Base-by-base conservation (phyloP, 768 basidiomycete genomes). In the Tulasnella sp. region DNA sequence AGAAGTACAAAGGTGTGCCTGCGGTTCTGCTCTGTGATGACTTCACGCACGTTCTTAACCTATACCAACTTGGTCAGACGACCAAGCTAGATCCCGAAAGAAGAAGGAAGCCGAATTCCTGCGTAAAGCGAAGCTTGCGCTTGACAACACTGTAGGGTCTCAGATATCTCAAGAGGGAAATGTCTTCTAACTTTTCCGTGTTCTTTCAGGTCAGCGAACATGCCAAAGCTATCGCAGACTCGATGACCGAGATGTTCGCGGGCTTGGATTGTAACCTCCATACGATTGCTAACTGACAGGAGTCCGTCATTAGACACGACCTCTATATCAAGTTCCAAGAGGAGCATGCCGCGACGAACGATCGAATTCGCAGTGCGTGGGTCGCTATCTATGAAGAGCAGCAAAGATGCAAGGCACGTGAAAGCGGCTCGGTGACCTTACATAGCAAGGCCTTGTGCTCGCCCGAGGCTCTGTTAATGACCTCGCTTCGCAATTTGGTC, bases 81-180 rank as follows among this genome's bases (percentile, higher is more conserved):
- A 75, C 39, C 75, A 61, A 32, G 75, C 46, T 5, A 61, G 55
- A 26, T 29, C 57, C 26, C 9, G 75, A n/a, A 75, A 75, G 75
- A 74, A 74, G 73, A 75, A 75, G 75, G 75, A 75, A 61, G 57
- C 23, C 4, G 75, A 75, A 3, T 75, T 75, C 23, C 75, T 75
- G 48, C 29, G 57, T 3, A 75, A 75, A 40, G 51, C 75, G 29
- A 51, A 75, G 57, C 29, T 40, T 20, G n/a, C 75, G 5, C 67
- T 55, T 23, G 37, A 75, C 13, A 51, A 67, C 23, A 75, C 75
- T 20, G 75, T 75, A 5, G 26, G 57, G 39, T n/a, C 23, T 26
- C 26, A 0, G 23, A 32, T 39, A 1, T 40, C 10, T 15, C 35
- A n/a, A 26, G 11, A 15, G 5, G 70, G 11, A 15, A 42, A 9